Evolutionary conservation across 352 stramenopile species (phyloP).

Genomic region (Phytophthora citricola): DNA sequence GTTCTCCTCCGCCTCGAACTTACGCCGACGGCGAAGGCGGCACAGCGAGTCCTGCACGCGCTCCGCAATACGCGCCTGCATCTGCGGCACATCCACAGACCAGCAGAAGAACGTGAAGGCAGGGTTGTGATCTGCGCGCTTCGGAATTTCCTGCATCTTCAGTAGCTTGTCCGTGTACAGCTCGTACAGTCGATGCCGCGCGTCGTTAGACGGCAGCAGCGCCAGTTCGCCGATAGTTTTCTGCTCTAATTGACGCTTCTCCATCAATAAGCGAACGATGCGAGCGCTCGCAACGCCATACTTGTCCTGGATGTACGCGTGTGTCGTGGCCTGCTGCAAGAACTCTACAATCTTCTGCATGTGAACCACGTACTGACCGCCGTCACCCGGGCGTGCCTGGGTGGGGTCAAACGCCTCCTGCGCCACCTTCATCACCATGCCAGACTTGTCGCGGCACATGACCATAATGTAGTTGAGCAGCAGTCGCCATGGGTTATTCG

Average conservation of each 20-base stretch:
- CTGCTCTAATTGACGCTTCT: slow-evolving; percentile 89
- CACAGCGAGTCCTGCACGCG: slow-evolving; percentile 77
- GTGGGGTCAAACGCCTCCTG: slow-evolving; percentile 74
- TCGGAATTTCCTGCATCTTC: slow-evolving; percentile 88
- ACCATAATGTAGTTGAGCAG: slow-evolving; percentile 90
- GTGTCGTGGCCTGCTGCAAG: slow-evolving; percentile 76
- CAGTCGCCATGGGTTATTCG: slow-evolving; percentile 84
- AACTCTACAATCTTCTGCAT: slow-evolving; percentile 91
- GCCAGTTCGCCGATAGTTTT: slow-evolving; percentile 87
- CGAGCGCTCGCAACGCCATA: slow-evolving; percentile 82
- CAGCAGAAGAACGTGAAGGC: slow-evolving; percentile 89
- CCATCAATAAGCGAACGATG: slow-evolving; percentile 85
- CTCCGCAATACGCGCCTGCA: slow-evolving; percentile 69
- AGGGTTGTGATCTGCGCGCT: slow-evolving; percentile 90
- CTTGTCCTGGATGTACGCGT: slow-evolving; percentile 85
- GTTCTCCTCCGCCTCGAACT: slow-evolving; percentile 83
- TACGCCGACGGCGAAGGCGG: slow-evolving; percentile 71
- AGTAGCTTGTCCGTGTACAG: slow-evolving; percentile 78
- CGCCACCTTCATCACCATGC: slow-evolving; percentile 87
- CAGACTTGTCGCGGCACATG: slow-evolving; percentile 91
- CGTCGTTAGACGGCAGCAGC: slow-evolving; percentile 83
- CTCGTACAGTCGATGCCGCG: slow-evolving; percentile 83
- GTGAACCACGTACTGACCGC: slow-evolving; percentile 89
- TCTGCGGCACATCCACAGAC: slow-evolving; percentile 77
- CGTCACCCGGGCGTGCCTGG: slow-evolving; percentile 66